phyloP scores from a whole-genome alignment of 495 filamentous ascomycete genomes.

The Haplographium delicatum region DNA sequence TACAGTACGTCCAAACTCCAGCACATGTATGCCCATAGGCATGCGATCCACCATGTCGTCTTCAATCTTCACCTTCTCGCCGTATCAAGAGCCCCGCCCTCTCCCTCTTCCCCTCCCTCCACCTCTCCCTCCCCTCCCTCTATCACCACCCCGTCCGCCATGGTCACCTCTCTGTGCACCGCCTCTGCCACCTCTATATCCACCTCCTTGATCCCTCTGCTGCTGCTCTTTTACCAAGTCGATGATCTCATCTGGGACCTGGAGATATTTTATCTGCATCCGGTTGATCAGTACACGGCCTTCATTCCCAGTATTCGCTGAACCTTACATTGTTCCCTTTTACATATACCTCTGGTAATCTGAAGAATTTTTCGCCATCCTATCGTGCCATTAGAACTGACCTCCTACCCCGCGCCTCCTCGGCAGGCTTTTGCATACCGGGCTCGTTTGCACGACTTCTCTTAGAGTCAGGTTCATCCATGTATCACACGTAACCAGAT shows the following conservation, averaged over 20 bases:
- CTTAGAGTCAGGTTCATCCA: slow-evolving; percentile 99
- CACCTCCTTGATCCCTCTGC: slow-evolving; percentile 54
- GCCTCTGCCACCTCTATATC: slow-evolving; percentile 58
- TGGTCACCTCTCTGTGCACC: slow-evolving; percentile 53
- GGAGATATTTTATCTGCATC: slow-evolving; percentile 98
- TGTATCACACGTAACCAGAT: slow-evolving; percentile 91
- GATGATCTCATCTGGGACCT: slow-evolving; percentile 92
- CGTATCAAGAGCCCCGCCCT: slow-evolving; percentile 39
- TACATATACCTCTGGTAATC: slow-evolving; percentile 89
- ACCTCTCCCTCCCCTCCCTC: slow-evolving; percentile 45
- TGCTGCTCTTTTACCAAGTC: slow-evolving; percentile 90
- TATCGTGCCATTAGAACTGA: slow-evolving; percentile 9
- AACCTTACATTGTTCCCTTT: slow-evolving; percentile 86
- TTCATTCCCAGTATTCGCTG: not conserved
- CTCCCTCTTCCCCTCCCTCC: slow-evolving; percentile 47
- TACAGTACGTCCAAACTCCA: no score
- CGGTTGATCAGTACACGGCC: no score
- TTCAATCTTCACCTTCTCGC: no score
- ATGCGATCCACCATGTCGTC: no score
- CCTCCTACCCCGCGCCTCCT: not conserved
- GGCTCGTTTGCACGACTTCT: slow-evolving; percentile 95
- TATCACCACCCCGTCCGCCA: slow-evolving; percentile 46
- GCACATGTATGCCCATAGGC: no score
- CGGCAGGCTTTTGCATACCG: slow-evolving; percentile 37
- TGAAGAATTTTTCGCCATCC: slow-evolving; percentile 91